A percentile compares a stretch with the other conserved stretches of the same genome.
Evolutionary conservation across 129 eudicot species (phyloP).

Genomic region (Oenanthe sinensis): DNA sequence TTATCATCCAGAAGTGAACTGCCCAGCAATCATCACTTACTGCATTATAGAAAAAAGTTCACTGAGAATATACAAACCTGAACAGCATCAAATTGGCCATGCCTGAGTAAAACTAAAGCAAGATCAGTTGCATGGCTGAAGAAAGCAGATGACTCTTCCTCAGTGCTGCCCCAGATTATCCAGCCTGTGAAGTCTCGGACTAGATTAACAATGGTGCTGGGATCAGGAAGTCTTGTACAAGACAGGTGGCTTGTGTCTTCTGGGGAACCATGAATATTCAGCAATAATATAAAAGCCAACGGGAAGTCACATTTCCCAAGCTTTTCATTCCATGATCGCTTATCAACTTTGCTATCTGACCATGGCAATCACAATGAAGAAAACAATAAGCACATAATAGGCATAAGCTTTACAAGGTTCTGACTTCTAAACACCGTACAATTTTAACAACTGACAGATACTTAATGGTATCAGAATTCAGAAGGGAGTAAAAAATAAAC

Average conservation of each 20-base stretch:
- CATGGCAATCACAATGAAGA: not conserved
- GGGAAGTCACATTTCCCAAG: slow-evolving; percentile 76
- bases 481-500: too few relatives aligned
- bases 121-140: slow-evolving; percentile 71
- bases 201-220: slow-evolving; percentile 40
- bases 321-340: slow-evolving; percentile 66
- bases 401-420: not conserved
- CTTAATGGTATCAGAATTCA: not conserved
- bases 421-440: not conserved
- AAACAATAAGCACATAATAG: not conserved
- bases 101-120: slow-evolving; percentile 64
- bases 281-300: slow-evolving; percentile 54
- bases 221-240: slow-evolving; percentile 46
- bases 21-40: not conserved
- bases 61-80: slow-evolving; percentile 41
- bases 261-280: slow-evolving; percentile 37
- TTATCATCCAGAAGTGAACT: slow-evolving; percentile 6
- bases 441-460: not conserved
- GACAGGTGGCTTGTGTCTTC: slow-evolving; percentile 30
- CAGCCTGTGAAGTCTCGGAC: slow-evolving; percentile 71
- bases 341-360: slow-evolving; percentile 49
- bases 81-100: slow-evolving; percentile 77
- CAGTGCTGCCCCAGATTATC: slow-evolving; percentile 71
- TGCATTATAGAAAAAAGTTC: not conserved
- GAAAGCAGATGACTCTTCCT: slow-evolving; percentile 52